Evolutionary conservation across 2,329 filamentous ascomycete genomes (phyloP).

Genomic region (Lizonia empirigonia): DNA sequence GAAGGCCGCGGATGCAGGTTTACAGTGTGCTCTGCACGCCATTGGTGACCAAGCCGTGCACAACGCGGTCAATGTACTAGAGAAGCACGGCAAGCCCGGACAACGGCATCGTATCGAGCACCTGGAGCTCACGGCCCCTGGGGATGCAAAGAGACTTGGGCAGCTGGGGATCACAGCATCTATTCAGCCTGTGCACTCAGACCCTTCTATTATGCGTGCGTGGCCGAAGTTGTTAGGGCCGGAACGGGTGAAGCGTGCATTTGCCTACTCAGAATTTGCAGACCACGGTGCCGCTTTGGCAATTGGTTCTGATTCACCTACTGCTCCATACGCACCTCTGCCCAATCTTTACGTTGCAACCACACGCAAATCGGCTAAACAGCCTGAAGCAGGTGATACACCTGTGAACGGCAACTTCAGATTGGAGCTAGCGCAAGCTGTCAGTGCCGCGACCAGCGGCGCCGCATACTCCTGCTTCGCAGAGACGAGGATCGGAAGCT

Average conservation of each 20-base stretch:
- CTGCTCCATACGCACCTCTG: constrained; percentile 61
- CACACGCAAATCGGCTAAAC: constrained; percentile 61
- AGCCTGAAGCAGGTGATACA: constrained; percentile 49
- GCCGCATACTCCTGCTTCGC: constrained; percentile 65
- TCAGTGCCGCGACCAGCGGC: constrained; percentile 61
- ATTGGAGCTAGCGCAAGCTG: constrained; percentile 59
- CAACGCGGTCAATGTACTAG: constrained; percentile 64
- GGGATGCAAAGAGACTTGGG: constrained; percentile 63
- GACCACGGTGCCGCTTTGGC: constrained; percentile 59
- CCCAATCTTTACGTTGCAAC: constrained; percentile 65
- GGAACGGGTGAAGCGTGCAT: constrained; percentile 62
- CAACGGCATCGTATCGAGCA: constrained; percentile 69
- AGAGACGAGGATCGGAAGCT: constrained; percentile 59
- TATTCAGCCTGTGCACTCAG: constrained; percentile 92
- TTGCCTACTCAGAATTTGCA: constrained; percentile 68
- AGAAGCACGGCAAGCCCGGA: constrained; percentile 48
- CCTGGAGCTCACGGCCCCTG: constrained; percentile 62
- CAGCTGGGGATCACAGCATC: constrained; percentile 75
- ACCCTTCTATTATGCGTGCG: constrained; percentile 67
- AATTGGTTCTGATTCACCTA: constrained; percentile 65
- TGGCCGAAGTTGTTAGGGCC: constrained; percentile 65
- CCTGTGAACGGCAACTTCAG: constrained; percentile 61
- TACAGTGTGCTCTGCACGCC: constrained; percentile 69
- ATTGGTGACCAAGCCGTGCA: constrained; percentile 66
- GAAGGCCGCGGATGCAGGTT: constrained; percentile 58